Evolutionary conservation across 768 basidiomycete species (phyloP).

Genomic region (Psilocybe azurescens): DNA sequence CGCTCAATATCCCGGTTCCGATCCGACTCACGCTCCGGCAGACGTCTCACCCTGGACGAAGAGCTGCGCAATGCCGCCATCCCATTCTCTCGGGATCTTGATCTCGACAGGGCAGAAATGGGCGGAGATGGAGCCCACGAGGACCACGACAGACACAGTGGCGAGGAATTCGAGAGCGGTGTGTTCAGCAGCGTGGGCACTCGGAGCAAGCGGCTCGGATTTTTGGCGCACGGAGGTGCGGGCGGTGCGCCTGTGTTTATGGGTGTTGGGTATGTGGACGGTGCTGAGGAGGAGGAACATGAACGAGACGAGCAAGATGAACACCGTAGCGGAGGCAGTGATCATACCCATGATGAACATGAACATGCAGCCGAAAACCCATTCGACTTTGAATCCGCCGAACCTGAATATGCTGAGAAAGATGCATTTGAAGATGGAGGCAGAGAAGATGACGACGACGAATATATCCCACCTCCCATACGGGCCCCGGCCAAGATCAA

Average conservation of each 20-base stretch:
- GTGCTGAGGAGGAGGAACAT: slow-evolving; percentile 42
- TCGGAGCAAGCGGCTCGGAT: slow-evolving; percentile 58
- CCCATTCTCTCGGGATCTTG: neutral
- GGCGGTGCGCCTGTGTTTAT: slow-evolving; percentile 75
- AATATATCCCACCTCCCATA: slow-evolving; percentile 23
- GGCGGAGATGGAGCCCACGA: slow-evolving; percentile 14
- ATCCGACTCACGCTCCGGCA: slow-evolving; percentile 19
- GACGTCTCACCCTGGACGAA: slow-evolving; percentile 68
- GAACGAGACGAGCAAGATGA: no score
- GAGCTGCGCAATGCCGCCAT: slow-evolving; percentile 58
- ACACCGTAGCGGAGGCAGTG: no score
- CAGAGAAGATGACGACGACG: slow-evolving; percentile 23
- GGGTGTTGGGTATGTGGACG: slow-evolving; percentile 70
- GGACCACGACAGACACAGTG: slow-evolving; percentile 4
- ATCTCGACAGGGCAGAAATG: neutral
- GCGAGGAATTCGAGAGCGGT: slow-evolving; percentile 51
- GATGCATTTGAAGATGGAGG: neutral
- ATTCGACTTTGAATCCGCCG: neutral
- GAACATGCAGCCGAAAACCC: slow-evolving; percentile 2
- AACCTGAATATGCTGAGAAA: neutral
- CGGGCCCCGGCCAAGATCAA: neutral
- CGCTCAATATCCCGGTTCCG: slow-evolving; percentile 21
- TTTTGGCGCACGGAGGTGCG: slow-evolving; percentile 77
- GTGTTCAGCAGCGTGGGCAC: slow-evolving; percentile 61
- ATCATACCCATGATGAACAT: no score